phyloP scores from a whole-genome alignment of 1,284 basidiomycete genomes.

The Sphaerobolus stellatus region DNA sequence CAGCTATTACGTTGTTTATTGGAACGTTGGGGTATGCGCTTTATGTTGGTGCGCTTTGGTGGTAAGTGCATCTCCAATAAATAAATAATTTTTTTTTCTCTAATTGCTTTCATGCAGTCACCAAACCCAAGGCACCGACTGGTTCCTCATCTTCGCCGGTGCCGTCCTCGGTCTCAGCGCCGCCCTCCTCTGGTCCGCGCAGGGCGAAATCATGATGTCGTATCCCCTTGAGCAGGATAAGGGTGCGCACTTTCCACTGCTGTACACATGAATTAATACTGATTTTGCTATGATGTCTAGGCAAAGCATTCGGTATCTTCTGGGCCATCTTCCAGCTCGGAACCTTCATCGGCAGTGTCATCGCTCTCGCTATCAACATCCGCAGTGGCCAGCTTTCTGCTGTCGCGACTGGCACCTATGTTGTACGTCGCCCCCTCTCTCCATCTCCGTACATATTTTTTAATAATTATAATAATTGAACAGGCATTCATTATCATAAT shows the following conservation, averaged over 20 bases:
- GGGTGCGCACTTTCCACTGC: slow-evolving; percentile 37
- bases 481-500: slow-evolving; percentile 35
- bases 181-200: slow-evolving; percentile 41
- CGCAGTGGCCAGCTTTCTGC: slow-evolving; percentile 20
- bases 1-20: slow-evolving; percentile 9
- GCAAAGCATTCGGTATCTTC: slow-evolving; percentile 32
- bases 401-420: slow-evolving; percentile 25
- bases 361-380: slow-evolving; percentile 37
- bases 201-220: slow-evolving; percentile 43
- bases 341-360: slow-evolving; percentile 37
- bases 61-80: not conserved
- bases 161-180: slow-evolving; percentile 46
- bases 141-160: slow-evolving; percentile 40
- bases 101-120: not conserved
- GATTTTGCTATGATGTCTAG: too few relatives aligned
- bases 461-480: not conserved
- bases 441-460: not conserved
- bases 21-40: slow-evolving; percentile 12
- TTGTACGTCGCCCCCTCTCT: slow-evolving; percentile 6
- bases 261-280: too few relatives aligned
- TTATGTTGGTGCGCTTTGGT: slow-evolving; percentile 13
- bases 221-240: slow-evolving; percentile 41
- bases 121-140: slow-evolving; percentile 14
- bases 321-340: slow-evolving; percentile 40
- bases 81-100: not conserved